phyloP scores from a whole-genome alignment of 352 stramenopile genomes.

The Phytophthora palmivora region DNA sequence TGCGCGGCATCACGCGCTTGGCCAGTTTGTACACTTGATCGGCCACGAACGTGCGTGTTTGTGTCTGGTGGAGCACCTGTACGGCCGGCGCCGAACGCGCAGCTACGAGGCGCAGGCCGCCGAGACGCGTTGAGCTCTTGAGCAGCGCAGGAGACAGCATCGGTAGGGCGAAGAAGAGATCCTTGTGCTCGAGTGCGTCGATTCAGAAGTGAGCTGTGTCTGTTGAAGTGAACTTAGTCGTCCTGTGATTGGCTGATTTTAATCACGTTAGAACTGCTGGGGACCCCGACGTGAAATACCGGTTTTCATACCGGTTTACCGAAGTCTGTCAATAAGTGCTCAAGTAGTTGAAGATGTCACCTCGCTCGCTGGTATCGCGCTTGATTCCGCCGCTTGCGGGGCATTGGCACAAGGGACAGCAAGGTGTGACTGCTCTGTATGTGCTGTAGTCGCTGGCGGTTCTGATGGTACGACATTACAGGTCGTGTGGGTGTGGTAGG shows the following conservation, averaged over 20 bases:
- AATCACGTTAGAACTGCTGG: conserved; percentile 19
- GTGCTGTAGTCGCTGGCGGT: neutral
- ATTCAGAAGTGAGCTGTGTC: conserved; percentile 37
- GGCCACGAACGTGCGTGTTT: conserved; percentile 84
- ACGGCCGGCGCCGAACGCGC: conserved; percentile 48
- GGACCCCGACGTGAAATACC: conserved; percentile 20
- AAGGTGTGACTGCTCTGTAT: conserved; percentile 43
- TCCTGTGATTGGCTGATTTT: conserved; percentile 20
- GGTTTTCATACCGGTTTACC: no score
- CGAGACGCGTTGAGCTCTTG: conserved; percentile 36
- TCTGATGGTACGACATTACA: conserved; percentile 20
- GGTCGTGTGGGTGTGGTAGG: conserved; percentile 94
- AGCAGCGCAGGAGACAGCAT: conserved; percentile 51
- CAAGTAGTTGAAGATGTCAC: conserved; percentile 12
- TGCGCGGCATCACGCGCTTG: conserved; percentile 95
- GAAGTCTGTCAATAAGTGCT: neutral
- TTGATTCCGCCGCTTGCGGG: conserved; percentile 75
- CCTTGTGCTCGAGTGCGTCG: conserved; percentile 20
- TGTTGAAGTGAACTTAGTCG: conserved; percentile 25
- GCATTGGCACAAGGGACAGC: conserved; percentile 76
- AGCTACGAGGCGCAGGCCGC: conserved; percentile 28
- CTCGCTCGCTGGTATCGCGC: conserved; percentile 40
- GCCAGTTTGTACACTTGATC: conserved; percentile 93
- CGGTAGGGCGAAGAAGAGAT: neutral
- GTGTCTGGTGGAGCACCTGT: conserved; percentile 66